These are phyloP conservation scores for Handroanthus guayacan DNA, from an alignment of 257 asterid genomes.

Conservation along the genomic window DNA sequence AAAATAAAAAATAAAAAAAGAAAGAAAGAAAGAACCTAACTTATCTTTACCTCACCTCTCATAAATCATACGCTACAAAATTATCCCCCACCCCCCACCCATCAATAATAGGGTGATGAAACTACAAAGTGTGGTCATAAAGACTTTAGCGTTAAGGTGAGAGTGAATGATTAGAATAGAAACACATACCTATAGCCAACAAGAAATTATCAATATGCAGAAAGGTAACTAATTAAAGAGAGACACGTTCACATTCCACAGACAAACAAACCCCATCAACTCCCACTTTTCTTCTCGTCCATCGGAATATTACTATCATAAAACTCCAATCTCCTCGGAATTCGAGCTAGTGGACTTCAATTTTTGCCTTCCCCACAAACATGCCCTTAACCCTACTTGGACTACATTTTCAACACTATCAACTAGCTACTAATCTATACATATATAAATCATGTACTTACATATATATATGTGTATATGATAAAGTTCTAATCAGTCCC, in stretches of 20 bases:
- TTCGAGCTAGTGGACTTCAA: constrained; percentile 42
- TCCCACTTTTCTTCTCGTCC: constrained; percentile 35
- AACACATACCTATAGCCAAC: neutral
- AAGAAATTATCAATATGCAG: constrained; percentile 2
- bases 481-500: neutral
- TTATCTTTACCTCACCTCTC: neutral
- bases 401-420: constrained; percentile 17
- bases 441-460: neutral
- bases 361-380: constrained; percentile 39
- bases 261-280: constrained; percentile 34
- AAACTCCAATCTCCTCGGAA: constrained; percentile 34
- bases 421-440: too few relatives aligned
- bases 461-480: neutral
- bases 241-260: constrained; percentile 31
- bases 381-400: constrained; percentile 36
- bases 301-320: constrained; percentile 13
- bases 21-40: neutral
- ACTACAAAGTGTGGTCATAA: constrained; percentile 33
- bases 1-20: too few relatives aligned
- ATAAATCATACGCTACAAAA: too few relatives aligned
- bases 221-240: neutral
- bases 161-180: constrained; percentile 4
- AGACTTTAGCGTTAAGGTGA: constrained; percentile 14
- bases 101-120: constrained; percentile 36
- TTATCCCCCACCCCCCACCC: neutral